Percentiles rank a stretch among this genome's conserved stretches.
Evolutionary conservation across 1,284 basidiomycete genomes (phyloP).

Genomic region (Heterobasidion occidentale): DNA sequence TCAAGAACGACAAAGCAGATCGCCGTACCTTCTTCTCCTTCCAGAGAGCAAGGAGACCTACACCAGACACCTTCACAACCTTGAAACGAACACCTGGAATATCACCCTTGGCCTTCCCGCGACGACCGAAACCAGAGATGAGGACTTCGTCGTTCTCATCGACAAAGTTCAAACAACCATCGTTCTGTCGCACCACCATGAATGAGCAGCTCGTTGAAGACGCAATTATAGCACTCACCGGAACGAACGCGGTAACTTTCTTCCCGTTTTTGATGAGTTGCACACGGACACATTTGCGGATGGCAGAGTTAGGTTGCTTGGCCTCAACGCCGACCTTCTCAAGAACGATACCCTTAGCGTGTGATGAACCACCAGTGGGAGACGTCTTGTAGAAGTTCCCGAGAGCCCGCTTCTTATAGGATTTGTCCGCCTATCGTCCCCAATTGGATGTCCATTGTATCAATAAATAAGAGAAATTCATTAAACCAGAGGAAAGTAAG

Average conservation of each 20-base stretch:
- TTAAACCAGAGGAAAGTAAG: slow-evolving; percentile 3
- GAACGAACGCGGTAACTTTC: slow-evolving; percentile 92
- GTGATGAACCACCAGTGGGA: slow-evolving; percentile 97
- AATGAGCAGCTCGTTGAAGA: background rate
- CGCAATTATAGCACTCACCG: slow-evolving; percentile 25
- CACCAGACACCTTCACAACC: slow-evolving; percentile 99
- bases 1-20: background rate
- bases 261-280: slow-evolving; percentile 99
- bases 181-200: slow-evolving; percentile 53
- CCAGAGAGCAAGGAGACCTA: slow-evolving; percentile 96
- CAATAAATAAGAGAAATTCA: slow-evolving; percentile 5
- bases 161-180: slow-evolving; percentile 98
- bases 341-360: slow-evolving; percentile 99
- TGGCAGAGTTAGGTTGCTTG: slow-evolving; percentile 99
- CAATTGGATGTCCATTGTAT: no score
- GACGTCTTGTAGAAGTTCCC: slow-evolving; percentile 99
- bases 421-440: slow-evolving; percentile 81
- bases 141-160: slow-evolving; percentile 99
- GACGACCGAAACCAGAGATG: slow-evolving; percentile 99
- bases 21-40: slow-evolving; percentile 92
- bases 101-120: slow-evolving; percentile 99
- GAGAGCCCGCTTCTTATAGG: slow-evolving; percentile 99
- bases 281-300: slow-evolving; percentile 99
- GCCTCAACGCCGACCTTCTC: slow-evolving; percentile 96
- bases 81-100: slow-evolving; percentile 98